Base-by-base conservation (phyloP, 305 asterid genomes). In the Lippia alba region DNA sequence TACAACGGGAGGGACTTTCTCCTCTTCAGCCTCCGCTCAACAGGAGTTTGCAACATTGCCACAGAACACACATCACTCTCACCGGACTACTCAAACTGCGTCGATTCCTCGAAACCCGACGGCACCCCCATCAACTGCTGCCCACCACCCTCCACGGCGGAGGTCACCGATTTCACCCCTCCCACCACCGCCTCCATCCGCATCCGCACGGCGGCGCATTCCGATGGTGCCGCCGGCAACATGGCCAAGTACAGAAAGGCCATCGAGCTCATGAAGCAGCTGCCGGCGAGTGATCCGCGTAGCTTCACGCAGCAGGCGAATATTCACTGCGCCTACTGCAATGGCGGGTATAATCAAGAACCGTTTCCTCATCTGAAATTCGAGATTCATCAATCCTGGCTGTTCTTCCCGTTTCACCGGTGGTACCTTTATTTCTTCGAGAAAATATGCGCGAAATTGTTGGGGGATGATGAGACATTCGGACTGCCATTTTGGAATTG, bases 211-310 rank as follows among this genome's bases (percentile, higher is more conserved):
- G 32, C 50, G 48, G 50, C 50, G 8, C 50, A 60, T 2, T 14
- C 18, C 14, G 55, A 4, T 8, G 18, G 5, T 20, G 19, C 19
- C 18, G 5, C 9, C 16, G 30, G 30, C 30, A 49, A 14, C 6
- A 49, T 49, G 55, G 55, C 49, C 30, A 79, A 79, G 69, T 76
- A 48, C 36, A 61, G 65, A 45, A 32, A 15, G 53, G 84, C 78
- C n/a, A 55, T 79, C 12, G 20, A 44, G 34, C 70, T 49, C 20
- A 79, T 79, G 84, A 75, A 55, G 67, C 64, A 41, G 12, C 58
- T 53, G 2, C 32, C 32, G 12, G 4, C 8, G 20, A 19, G 9
- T 17, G 58, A 53, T 9, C 58, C 58, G 8, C 58, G 32, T 17
- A 53, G 12, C 32, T 53, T 53, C 58, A 18, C 8, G 32, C 58